Evolutionary conservation across 2,329 filamentous ascomycete genomes (phyloP).

Genomic region (Fusarium albosuccineum): DNA sequence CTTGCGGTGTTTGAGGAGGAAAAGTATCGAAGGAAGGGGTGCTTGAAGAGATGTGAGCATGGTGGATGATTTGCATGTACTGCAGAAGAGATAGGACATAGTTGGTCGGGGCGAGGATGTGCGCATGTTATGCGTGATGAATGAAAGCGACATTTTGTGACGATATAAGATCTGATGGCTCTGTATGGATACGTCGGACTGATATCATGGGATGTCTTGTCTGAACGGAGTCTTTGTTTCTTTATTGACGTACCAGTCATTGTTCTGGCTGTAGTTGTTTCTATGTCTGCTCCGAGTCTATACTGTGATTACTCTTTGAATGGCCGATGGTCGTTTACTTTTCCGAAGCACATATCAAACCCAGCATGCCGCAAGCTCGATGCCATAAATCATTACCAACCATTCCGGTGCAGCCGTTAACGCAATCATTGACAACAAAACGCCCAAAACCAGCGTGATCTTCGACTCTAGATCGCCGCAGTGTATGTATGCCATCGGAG

Average conservation of each 20-base stretch:
- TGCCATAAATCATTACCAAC: constrained; percentile 17
- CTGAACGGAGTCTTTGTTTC: background rate
- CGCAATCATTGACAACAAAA: constrained; percentile 13
- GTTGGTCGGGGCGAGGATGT: constrained; percentile 19
- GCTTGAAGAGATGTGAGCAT: constrained; percentile 2
- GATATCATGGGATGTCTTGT: background rate
- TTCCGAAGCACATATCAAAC: background rate
- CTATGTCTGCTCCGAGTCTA: background rate
- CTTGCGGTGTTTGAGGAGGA: constrained; percentile 14
- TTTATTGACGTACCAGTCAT: background rate
- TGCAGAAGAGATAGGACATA: constrained; percentile 13
- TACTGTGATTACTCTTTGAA: background rate
- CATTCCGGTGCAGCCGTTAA: constrained; percentile 19
- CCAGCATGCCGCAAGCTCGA: background rate
- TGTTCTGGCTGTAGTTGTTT: constrained; percentile 6
- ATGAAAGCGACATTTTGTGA: constrained; percentile 42
- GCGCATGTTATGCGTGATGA: constrained; percentile 42
- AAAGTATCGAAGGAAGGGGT: constrained; percentile 10
- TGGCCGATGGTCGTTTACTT: constrained; percentile 16
- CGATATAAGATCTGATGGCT: constrained; percentile 1
- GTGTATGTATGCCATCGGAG: background rate
- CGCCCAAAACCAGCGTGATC: background rate
- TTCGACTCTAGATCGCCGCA: background rate
- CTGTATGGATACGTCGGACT: background rate
- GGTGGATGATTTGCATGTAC: constrained; percentile 17